A percentile compares a stretch with the other conserved stretches of the same genome.
Conservation (phyloP, 208 protist species). For the Leptomonas seymouri region DNA sequence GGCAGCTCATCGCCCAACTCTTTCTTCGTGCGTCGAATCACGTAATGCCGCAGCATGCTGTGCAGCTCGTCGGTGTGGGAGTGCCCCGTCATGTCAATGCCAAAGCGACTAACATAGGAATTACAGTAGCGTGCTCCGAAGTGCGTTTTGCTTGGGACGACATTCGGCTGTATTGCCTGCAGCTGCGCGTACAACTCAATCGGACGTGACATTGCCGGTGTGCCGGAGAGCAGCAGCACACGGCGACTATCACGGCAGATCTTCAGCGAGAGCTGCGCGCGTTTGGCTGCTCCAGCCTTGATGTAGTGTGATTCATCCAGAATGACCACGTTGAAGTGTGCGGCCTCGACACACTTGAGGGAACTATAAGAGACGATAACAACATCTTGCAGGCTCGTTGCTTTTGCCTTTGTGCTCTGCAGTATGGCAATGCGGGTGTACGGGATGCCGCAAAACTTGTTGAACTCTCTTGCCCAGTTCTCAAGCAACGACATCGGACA, state of each 20-base stretch:
- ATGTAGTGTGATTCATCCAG: slow-evolving; percentile 97
- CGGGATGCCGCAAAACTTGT: slow-evolving; percentile 82
- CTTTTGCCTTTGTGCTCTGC: slow-evolving; percentile 55
- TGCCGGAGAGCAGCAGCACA: slow-evolving; percentile 94
- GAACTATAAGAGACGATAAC: slow-evolving; percentile 87
- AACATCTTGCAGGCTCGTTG: slow-evolving; percentile 55
- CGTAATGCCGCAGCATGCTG: slow-evolving; percentile 82
- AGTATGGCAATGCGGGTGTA: slow-evolving; percentile 73
- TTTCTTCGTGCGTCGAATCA: slow-evolving; percentile 95
- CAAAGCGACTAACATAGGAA: slow-evolving; percentile 73
- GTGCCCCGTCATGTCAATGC: slow-evolving; percentile 76
- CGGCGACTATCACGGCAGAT: slow-evolving; percentile 74
- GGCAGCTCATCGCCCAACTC: slow-evolving; percentile 90
- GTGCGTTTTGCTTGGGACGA: slow-evolving; percentile 66
- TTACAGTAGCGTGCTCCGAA: slow-evolving; percentile 96
- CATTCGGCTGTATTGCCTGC: slow-evolving; percentile 62
- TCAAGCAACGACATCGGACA: slow-evolving; percentile 92
- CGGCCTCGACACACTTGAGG: slow-evolving; percentile 64
- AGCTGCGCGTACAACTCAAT: slow-evolving; percentile 97
- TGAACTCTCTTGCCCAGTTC: slow-evolving; percentile 94
- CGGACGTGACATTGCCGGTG: slow-evolving; percentile 92
- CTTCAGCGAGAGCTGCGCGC: slow-evolving; percentile 80
- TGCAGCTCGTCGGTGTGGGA: slow-evolving; percentile 93
- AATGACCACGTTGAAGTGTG: slow-evolving; percentile 90
- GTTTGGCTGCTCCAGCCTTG: slow-evolving; percentile 86